These are phyloP conservation scores for Prorocentrum cordatum DNA, from an alignment of 169 alveolate genomes.

Conservation along the genomic window DNA sequence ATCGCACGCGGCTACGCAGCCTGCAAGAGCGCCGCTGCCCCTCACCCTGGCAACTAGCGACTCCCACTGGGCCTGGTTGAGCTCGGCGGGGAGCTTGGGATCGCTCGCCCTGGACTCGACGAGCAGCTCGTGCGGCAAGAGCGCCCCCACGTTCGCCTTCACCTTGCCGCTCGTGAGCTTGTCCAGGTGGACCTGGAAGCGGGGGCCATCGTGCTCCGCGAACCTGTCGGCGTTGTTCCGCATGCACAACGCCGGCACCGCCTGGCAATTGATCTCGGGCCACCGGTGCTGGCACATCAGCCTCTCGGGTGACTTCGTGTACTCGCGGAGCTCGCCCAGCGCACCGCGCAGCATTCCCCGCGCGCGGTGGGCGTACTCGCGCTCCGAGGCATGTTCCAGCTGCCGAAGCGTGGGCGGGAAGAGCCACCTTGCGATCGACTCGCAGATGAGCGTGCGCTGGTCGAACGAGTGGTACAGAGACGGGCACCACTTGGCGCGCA, in stretches of 20 bases:
- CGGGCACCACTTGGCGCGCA: conserved; percentile 53
- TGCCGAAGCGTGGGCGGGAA: not conserved
- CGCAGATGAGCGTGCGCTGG: conserved; percentile 19
- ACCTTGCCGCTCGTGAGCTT: not conserved
- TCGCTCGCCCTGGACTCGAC: not conserved
- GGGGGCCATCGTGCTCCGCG: conserved; percentile 10
- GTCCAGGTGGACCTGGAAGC: not conserved
- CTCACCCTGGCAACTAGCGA: not conserved
- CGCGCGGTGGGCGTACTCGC: conserved; percentile 24
- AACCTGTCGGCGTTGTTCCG: not conserved
- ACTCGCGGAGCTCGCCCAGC: not conserved
- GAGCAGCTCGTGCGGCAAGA: conserved; percentile 21
- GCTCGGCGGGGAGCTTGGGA: not conserved
- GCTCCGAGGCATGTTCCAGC: not conserved
- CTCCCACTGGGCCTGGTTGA: conserved; percentile 25
- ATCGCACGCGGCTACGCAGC: conserved; percentile 18
- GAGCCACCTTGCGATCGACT: conserved; percentile 30
- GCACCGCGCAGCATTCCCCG: not conserved
- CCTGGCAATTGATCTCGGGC: conserved; percentile 1
- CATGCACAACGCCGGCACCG: conserved; percentile 9
- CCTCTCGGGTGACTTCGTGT: conserved; percentile 22
- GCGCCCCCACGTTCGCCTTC: conserved; percentile 5
- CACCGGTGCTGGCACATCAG: conserved; percentile 22
- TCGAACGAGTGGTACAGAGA: conserved; percentile 28
- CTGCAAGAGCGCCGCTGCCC: not conserved